These are phyloP conservation scores for Platanus orientalis DNA, from an alignment of 164 flowering plant species.

Conservation along the genomic window DNA sequence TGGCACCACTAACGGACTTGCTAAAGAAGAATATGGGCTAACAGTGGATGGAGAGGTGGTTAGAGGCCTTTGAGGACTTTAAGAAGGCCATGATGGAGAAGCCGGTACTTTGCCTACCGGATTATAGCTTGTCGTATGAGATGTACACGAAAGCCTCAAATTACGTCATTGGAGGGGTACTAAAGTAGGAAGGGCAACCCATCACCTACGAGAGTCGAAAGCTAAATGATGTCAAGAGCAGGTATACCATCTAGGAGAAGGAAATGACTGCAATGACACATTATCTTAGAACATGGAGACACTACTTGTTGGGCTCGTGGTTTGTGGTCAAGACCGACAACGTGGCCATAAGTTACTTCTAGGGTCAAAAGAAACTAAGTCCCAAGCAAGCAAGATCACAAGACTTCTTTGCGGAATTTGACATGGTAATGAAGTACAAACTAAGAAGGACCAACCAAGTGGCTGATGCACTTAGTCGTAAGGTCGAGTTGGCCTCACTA, in stretches of 20 bases:
- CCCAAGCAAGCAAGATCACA: background rate
- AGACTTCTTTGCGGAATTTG: background rate
- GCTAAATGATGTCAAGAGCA: too few species aligned
- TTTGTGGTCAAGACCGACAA: too few species aligned
- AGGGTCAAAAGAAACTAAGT: background rate
- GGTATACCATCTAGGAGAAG: slow-evolving; percentile 5
- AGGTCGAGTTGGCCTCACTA: background rate
- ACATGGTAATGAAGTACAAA: background rate
- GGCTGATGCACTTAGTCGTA: background rate
- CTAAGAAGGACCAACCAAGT: background rate
- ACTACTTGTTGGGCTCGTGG: too few species aligned
- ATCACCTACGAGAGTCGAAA: slow-evolving; percentile 13
- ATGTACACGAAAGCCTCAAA: too few species aligned
- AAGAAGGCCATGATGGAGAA: too few species aligned
- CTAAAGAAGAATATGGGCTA: background rate
- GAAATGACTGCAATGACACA: slow-evolving; percentile 14
- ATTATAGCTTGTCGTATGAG: too few species aligned
- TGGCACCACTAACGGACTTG: background rate
- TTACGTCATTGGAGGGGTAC: too few species aligned
- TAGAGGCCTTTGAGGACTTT: background rate
- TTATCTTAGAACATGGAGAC: slow-evolving; percentile 9
- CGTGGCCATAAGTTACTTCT: background rate
- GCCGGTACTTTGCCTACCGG: too few species aligned
- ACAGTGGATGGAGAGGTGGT: background rate
- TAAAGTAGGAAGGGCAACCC: slow-evolving; percentile 10